Base-by-base conservation (phyloP, 495 filamentous ascomycete species). In the Letharia columbiana region DNA sequence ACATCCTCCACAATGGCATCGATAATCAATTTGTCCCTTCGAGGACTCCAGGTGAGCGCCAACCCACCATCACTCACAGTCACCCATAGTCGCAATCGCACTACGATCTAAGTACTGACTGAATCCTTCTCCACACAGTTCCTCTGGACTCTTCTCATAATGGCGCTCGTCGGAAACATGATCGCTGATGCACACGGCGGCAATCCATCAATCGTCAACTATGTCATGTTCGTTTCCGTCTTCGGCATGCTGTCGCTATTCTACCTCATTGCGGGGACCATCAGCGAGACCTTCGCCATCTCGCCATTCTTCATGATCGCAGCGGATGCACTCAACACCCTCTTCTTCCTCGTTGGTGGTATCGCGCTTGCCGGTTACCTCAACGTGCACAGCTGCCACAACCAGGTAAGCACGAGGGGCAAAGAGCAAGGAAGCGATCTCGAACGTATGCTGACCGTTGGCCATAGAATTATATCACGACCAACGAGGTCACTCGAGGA, bases 151-250 rank as follows among this genome's bases (percentile, higher is more conserved):
- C 75, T 90, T 40, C 79, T 90, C 72, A 72, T 87, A 69, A 83
- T 88, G 75, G 82, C 87, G 31, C 78, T 91, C 37, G 70, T 87
- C 64, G 87, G 86, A 68, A 87, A 89, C 77, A 87, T 89, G 79
- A 86, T 90, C 71, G 76, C 79, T 64, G 74, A 80, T 7, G 76
- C 84, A 0, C 76, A 77, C 66, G 62, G 74, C 58, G 84, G 84
- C 50, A 87, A 88, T 77, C 82, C 84, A 0, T 74, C 77, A 18
- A 74, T 79, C 64, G 76, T 85, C 73, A 89, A 90, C 79, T 91
- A 86, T 76, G 72, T 77, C 71, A 87, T 89, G 75, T 89, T 87
- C 73, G 78, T 80, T 35, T 69, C 82, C 33, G 85, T 84, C n/a
- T 89, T 89, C 74, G 83, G 79, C 13, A 84, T 88, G 82, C 71